These are phyloP conservation scores for Daldinia grandis DNA, from an alignment of 495 filamentous ascomycete species.

Conservation along the genomic window DNA sequence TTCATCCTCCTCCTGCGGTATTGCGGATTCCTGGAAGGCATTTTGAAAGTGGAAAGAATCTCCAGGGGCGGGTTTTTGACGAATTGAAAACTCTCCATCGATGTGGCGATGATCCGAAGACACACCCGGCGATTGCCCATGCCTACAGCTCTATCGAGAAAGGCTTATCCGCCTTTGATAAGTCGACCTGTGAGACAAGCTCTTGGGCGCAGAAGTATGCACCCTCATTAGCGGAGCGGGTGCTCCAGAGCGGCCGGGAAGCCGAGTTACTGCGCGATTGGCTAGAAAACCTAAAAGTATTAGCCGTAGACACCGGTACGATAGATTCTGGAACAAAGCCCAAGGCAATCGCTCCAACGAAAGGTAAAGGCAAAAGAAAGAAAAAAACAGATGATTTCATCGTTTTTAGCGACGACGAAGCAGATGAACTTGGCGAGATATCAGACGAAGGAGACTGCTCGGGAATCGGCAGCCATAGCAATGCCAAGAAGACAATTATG, in stretches of 20 bases:
- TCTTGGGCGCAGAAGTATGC: conserved; percentile 91
- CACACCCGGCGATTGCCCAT: conserved; percentile 67
- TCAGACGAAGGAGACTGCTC: conserved; percentile 69
- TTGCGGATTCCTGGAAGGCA: conserved; percentile 59
- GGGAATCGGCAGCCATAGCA: conserved; percentile 49
- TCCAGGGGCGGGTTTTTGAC: conserved; percentile 53
- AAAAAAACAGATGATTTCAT: conserved; percentile 87
- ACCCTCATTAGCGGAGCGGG: conserved; percentile 70
- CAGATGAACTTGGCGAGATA: conserved; percentile 75
- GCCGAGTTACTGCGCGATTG: conserved; percentile 79
- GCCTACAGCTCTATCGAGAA: conserved; percentile 67
- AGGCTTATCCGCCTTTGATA: conserved; percentile 81
- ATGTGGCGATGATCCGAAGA: conserved; percentile 30
- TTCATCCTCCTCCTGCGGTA: conserved; percentile 48
- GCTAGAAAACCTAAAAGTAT: conserved; percentile 78
- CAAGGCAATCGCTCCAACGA: conserved; percentile 53
- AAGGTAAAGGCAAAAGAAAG: conserved; percentile 73
- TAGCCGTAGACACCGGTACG: conserved; percentile 73
- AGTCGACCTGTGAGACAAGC: conserved; percentile 72
- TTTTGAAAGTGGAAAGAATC: conserved; percentile 58
- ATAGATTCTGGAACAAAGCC: conserved; percentile 54
- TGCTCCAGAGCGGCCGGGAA: conserved; percentile 80
- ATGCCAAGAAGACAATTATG: conserved; percentile 68
- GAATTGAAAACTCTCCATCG: conserved; percentile 43
- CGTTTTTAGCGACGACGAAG: conserved; percentile 83